Percentiles rank a stretch among this genome's conserved stretches.
Conservation (phyloP, 148 eudicot genomes). For the Vaccinium myrtillus region DNA sequence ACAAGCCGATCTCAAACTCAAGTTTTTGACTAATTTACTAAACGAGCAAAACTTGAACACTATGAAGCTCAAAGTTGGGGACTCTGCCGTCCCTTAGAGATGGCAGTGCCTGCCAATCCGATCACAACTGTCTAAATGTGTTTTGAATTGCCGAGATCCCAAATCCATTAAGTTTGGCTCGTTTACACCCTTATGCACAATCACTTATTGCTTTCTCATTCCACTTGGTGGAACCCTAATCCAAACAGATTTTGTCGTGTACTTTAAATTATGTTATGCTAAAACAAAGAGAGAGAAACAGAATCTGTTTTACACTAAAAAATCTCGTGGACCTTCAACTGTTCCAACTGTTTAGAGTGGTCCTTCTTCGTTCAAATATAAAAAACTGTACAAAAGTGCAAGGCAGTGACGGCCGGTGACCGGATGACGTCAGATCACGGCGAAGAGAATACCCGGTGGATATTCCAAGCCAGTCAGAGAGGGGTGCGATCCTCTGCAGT, state of each 20-base stretch:
- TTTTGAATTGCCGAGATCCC: too few relatives aligned
- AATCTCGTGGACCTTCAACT: background rate
- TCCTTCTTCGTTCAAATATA: background rate
- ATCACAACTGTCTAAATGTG: too few relatives aligned
- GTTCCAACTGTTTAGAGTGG: conserved; percentile 10
- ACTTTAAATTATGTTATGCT: background rate
- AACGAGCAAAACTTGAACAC: too few relatives aligned
- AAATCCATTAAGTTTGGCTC: too few relatives aligned
- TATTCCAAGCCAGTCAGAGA: background rate
- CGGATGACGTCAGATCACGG: background rate
- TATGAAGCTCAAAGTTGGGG: too few relatives aligned
- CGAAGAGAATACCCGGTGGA: conserved; percentile 2
- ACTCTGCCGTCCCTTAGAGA: too few relatives aligned
- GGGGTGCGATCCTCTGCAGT: background rate
- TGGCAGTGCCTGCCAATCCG: too few relatives aligned
- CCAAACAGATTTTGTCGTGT: background rate
- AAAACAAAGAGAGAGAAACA: background rate
- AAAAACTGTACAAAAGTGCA: background rate
- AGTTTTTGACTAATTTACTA: too few relatives aligned
- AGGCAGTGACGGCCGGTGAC: background rate
- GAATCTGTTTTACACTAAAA: background rate
- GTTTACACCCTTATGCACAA: too few relatives aligned
- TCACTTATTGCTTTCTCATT: too few relatives aligned
- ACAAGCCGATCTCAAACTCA: too few relatives aligned
- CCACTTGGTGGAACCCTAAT: too few relatives aligned